Conservation (phyloP, 257 asterid species). For the Leonotis leonurus region DNA sequence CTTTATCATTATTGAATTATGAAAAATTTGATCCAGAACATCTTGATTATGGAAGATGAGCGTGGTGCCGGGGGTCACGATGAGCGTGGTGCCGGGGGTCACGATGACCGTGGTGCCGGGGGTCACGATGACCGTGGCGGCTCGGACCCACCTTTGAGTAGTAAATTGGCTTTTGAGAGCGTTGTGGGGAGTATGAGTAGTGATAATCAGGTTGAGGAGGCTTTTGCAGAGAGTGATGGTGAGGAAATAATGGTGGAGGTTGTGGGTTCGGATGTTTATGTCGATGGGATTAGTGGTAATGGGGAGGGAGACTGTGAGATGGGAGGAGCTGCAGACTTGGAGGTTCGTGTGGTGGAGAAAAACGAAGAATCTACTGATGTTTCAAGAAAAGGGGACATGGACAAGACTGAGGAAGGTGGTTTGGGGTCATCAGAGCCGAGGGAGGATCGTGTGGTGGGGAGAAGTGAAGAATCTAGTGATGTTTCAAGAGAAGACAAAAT, state of each 20-base stretch:
- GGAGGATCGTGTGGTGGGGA: constrained; percentile 2
- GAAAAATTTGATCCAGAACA: constrained; percentile 27
- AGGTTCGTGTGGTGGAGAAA: constrained; percentile 19
- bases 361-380: constrained; percentile 22
- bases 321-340: constrained; percentile 24
- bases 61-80: constrained; percentile 41
- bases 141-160: constrained; percentile 30
- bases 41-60: constrained; percentile 45
- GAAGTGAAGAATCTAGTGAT: constrained; percentile 21
- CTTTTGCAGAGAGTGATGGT: constrained; percentile 40
- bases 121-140: constrained; percentile 36
- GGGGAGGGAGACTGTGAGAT: constrained; percentile 16
- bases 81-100: constrained; percentile 34
- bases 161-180: constrained; percentile 25
- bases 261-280: constrained; percentile 77
- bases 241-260: constrained; percentile 78
- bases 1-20: constrained; percentile 20
- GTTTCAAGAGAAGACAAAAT: constrained; percentile 11
- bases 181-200: constrained; percentile 22
- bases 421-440: constrained; percentile 9
- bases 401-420: constrained; percentile 16
- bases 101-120: constrained; percentile 55
- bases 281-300: constrained; percentile 56
- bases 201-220: constrained; percentile 34
- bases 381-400: constrained; percentile 13